Evolutionary conservation across 805 yeast species (phyloP).

Genomic region (Zygosaccharomyces gambellarensis): DNA sequence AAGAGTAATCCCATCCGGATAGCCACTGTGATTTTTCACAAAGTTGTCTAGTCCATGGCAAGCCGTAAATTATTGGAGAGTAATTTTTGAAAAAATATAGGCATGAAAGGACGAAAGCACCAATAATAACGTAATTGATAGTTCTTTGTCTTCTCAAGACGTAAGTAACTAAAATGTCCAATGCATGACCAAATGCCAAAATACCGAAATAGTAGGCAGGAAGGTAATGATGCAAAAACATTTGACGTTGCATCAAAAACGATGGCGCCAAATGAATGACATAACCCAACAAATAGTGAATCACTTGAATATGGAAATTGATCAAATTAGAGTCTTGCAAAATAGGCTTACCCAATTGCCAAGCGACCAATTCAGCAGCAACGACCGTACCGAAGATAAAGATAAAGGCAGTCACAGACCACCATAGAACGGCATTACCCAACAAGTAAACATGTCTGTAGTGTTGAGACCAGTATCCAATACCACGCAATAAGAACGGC

Average conservation of each 20-base stretch:
- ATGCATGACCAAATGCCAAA: slow-evolving; percentile 65
- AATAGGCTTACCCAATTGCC: slow-evolving; percentile 58
- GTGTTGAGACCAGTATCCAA: slow-evolving; percentile 63
- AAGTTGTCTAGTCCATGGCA: slow-evolving; percentile 66
- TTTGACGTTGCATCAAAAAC: slow-evolving; percentile 84
- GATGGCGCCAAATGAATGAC: slow-evolving; percentile 67
- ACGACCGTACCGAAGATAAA: slow-evolving; percentile 46
- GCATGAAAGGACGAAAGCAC: slow-evolving; percentile 45
- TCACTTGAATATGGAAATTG: slow-evolving; percentile 60
- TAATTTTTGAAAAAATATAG: slow-evolving; percentile 53
- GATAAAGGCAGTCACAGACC: slow-evolving; percentile 56
- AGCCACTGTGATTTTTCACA: slow-evolving; percentile 62
- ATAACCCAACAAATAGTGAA: slow-evolving; percentile 68
- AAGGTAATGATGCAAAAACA: slow-evolving; percentile 88
- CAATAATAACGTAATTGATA: slow-evolving; percentile 44
- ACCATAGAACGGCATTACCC: slow-evolving; percentile 81
- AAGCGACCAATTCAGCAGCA: slow-evolving; percentile 45
- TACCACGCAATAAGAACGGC: slow-evolving; percentile 75
- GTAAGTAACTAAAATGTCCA: slow-evolving; percentile 49
- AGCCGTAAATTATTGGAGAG: slow-evolving; percentile 73
- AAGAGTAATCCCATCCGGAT: slow-evolving; percentile 83
- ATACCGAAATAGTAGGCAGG: slow-evolving; percentile 89
- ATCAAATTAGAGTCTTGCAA: slow-evolving; percentile 49
- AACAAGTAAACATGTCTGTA: slow-evolving; percentile 60
- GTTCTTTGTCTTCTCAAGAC: slow-evolving; percentile 40